Conservation (phyloP, 805 yeast species). For the Jamesozyma gamospora region DNA sequence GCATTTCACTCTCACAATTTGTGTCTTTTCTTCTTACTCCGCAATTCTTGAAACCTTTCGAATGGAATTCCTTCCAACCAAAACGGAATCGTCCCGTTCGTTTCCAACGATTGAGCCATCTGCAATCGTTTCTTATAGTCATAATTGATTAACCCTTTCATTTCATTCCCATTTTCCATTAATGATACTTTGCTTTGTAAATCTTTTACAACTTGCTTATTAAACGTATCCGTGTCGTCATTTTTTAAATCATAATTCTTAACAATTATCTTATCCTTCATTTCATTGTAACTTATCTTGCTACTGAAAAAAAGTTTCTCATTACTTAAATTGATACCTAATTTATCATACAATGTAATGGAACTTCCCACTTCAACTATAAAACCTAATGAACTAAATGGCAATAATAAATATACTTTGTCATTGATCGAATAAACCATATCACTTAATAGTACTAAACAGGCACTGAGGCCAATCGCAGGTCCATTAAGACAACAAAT, state of each 20-base stretch:
- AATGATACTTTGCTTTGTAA: slow-evolving; percentile 23
- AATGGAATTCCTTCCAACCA: slow-evolving; percentile 22
- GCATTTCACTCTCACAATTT: no score
- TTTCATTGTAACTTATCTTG: slow-evolving; percentile 49
- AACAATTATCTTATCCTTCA: slow-evolving; percentile 54
- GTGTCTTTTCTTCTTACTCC: slow-evolving; percentile 10
- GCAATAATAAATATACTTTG: slow-evolving; percentile 51
- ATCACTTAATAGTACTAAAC: slow-evolving; percentile 63
- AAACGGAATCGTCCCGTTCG: slow-evolving; percentile 17
- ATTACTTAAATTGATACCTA: slow-evolving; percentile 64
- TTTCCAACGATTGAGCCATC: slow-evolving; percentile 15
- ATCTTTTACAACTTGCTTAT: slow-evolving; percentile 34
- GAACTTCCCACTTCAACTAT: slow-evolving; percentile 74
- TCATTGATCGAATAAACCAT: slow-evolving; percentile 57
- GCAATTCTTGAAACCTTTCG: slow-evolving; percentile 13
- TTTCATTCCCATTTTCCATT: slow-evolving; percentile 32
- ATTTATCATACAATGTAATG: slow-evolving; percentile 52
- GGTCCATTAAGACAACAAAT: slow-evolving; percentile 79
- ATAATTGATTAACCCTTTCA: slow-evolving; percentile 26
- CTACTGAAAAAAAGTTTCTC: slow-evolving; percentile 64
- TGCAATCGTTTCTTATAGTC: slow-evolving; percentile 3
- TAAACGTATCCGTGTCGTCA: slow-evolving; percentile 37
- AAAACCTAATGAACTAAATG: slow-evolving; percentile 74
- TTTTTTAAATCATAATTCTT: slow-evolving; percentile 35
- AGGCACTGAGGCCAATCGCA: slow-evolving; percentile 68